Percentiles rank a stretch among this genome's conserved stretches.
phyloP scores from a whole-genome alignment of 2,329 filamentous ascomycete species.

The Daldinia sp. region DNA sequence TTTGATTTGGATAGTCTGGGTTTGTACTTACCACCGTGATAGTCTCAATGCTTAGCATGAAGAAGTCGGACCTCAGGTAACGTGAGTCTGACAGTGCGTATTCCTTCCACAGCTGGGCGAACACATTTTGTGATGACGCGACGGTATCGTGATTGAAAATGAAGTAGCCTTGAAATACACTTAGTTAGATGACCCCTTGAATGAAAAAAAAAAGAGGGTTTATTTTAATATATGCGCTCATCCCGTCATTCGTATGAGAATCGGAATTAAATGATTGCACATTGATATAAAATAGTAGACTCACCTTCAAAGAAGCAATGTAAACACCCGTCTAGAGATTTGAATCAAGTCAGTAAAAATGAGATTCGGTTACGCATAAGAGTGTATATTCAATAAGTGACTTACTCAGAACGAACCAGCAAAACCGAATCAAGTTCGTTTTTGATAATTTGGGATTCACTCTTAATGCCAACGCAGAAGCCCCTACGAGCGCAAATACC shows the following conservation, averaged over 20 bases:
- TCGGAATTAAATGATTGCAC: background rate
- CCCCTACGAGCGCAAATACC: constrained; percentile 52
- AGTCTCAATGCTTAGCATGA: constrained; percentile 88
- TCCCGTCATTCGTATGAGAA: background rate
- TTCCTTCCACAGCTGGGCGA: constrained; percentile 93
- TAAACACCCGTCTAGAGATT: constrained; percentile 69
- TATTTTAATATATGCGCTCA: background rate
- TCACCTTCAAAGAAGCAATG: constrained; percentile 86
- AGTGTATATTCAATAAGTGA: constrained; percentile 18
- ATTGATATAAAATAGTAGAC: constrained; percentile 20
- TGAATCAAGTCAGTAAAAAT: constrained; percentile 29
- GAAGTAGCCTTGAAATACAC: constrained; percentile 72
- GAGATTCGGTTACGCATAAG: background rate
- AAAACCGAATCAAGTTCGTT: constrained; percentile 59
- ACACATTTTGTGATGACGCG: constrained; percentile 75
- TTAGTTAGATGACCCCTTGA: background rate
- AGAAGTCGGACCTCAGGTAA: constrained; percentile 83
- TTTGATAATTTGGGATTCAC: constrained; percentile 51
- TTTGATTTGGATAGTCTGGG: background rate
- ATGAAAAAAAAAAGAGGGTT: background rate
- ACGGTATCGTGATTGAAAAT: constrained; percentile 75
- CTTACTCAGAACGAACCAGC: constrained; percentile 70
- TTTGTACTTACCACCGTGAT: constrained; percentile 76
- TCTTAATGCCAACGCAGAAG: constrained; percentile 50
- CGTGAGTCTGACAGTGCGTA: constrained; percentile 89